Conservation (phyloP, 2,329 filamentous ascomycete genomes). For the Fusarium sp. region DNA sequence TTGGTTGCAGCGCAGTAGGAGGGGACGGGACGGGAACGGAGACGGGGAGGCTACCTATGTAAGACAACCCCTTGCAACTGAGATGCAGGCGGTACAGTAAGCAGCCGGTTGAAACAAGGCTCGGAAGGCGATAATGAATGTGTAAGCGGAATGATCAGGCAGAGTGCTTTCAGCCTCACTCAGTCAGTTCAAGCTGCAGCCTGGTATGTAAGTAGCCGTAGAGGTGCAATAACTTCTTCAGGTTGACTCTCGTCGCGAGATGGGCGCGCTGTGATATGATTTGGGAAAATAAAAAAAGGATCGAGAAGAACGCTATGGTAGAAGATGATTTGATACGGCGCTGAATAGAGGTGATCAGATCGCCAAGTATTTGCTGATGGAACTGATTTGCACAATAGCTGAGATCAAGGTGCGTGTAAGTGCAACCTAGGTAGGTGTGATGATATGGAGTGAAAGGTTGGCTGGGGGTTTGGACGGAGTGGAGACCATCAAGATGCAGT, state of each 20-base stretch:
- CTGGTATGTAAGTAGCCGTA: neutral
- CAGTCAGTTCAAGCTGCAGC: neutral
- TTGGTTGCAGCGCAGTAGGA: slow-evolving; percentile 16
- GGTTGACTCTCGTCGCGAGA: neutral
- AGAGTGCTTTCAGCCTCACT: slow-evolving; percentile 23
- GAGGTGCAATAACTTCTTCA: neutral
- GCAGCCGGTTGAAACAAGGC: slow-evolving; percentile 17
- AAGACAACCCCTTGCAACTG: slow-evolving; percentile 21
- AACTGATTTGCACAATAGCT: neutral
- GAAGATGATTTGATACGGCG: neutral
- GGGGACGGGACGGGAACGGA: neutral
- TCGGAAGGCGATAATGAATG: slow-evolving; percentile 11
- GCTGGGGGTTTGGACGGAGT: neutral
- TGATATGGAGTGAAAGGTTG: neutral
- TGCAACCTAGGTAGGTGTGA: neutral
- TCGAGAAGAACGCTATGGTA: neutral
- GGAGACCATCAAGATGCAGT: neutral
- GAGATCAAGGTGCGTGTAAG: slow-evolving; percentile 2
- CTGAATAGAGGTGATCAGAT: neutral
- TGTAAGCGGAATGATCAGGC: slow-evolving; percentile 23
- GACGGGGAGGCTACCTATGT: slow-evolving; percentile 6
- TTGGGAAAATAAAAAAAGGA: neutral
- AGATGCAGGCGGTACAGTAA: slow-evolving; percentile 20
- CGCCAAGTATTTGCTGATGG: neutral
- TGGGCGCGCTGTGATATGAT: neutral